Evolutionary conservation across 179 eudicot species (phyloP).

Genomic region (Patellifolia procumbens): DNA sequence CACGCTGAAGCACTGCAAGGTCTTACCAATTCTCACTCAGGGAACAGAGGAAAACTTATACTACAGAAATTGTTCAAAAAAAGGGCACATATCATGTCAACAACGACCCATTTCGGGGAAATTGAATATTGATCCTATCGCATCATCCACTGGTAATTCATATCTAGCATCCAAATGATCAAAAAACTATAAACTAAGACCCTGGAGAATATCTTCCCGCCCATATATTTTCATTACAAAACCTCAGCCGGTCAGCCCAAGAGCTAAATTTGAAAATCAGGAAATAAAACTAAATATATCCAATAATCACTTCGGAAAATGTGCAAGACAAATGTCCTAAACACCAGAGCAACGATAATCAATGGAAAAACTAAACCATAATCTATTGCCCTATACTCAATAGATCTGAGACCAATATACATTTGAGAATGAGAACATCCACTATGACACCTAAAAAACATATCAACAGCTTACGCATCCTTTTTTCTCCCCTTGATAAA

Average conservation of each 20-base stretch:
- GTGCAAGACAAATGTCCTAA: not conserved
- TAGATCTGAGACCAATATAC: too few relatives aligned
- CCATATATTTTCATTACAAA: not conserved
- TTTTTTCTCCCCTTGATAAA: too few relatives aligned
- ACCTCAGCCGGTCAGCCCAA: slow-evolving; percentile 4
- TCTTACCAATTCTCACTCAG: not conserved
- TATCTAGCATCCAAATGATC: not conserved
- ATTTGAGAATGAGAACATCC: too few relatives aligned
- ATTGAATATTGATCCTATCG: not conserved
- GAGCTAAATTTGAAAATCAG: not conserved
- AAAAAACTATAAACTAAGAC: not conserved
- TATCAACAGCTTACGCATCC: too few relatives aligned
- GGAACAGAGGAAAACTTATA: not conserved
- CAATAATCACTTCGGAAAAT: not conserved
- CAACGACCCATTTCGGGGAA: too few relatives aligned
- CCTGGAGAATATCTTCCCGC: not conserved
- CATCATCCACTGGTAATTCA: not conserved
- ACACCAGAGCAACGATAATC: not conserved
- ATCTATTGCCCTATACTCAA: too few relatives aligned
- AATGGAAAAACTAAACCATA: too few relatives aligned
- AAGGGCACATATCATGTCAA: not conserved
- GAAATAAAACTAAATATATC: not conserved
- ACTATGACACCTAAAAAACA: too few relatives aligned
- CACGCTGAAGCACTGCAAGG: not conserved
- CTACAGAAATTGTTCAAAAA: not conserved